phyloP scores from a whole-genome alignment of 176 grass and related monocot genomes.

The Olyra latifolia region DNA sequence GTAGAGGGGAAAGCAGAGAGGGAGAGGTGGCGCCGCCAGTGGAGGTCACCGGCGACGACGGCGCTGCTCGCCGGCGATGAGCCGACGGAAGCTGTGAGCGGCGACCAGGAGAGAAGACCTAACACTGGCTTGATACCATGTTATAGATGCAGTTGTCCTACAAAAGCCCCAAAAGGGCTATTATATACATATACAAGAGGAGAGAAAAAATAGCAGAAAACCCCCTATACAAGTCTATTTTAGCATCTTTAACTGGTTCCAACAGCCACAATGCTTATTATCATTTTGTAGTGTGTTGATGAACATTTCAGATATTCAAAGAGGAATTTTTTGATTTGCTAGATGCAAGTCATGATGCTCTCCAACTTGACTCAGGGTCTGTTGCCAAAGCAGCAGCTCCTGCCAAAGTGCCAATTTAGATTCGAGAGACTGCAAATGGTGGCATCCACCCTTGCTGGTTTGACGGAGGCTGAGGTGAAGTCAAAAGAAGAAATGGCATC shows the following conservation, averaged over 20 bases:
- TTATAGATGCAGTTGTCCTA: too few relatives aligned
- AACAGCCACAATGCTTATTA: conserved; percentile 3
- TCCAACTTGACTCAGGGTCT: conserved; percentile 45
- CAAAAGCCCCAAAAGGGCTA: too few relatives aligned
- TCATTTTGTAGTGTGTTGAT: conserved; percentile 15
- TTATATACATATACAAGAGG: too few relatives aligned
- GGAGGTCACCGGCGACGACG: too few relatives aligned
- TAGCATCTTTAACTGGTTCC: background rate
- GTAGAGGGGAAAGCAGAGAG: too few relatives aligned
- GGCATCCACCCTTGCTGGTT: conserved; percentile 88
- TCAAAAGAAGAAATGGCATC: conserved; percentile 95
- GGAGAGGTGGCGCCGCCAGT: too few relatives aligned
- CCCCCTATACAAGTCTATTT: too few relatives aligned
- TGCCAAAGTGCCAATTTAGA: conserved; percentile 87
- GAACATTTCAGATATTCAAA: conserved; percentile 84
- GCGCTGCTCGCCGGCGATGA: too few relatives aligned
- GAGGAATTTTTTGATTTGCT: conserved; percentile 96
- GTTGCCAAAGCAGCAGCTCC: conserved; percentile 46
- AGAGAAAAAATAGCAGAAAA: too few relatives aligned
- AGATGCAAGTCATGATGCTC: conserved; percentile 50
- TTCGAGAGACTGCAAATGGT: conserved; percentile 81
- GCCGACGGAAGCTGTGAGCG: too few relatives aligned
- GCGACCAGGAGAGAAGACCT: too few relatives aligned
- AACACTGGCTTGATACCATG: too few relatives aligned
- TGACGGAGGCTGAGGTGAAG: conserved; percentile 85